A percentile compares a stretch with the other conserved stretches of the same genome.
phyloP scores from a whole-genome alignment of 257 asterid genomes.

The Scutellaria galericulata region DNA sequence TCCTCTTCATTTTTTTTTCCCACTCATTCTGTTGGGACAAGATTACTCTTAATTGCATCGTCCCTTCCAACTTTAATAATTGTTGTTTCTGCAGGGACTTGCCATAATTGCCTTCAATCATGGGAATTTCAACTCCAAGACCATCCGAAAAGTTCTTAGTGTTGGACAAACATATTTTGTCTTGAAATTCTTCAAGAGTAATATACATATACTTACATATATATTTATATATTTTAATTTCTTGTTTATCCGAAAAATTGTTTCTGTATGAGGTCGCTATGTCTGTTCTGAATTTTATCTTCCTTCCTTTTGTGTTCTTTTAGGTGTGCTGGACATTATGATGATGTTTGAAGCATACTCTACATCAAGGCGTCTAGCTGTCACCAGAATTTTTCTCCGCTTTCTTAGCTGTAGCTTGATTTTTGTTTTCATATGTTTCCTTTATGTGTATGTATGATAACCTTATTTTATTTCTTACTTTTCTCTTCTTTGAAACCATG shows the following conservation, averaged over 20 bases:
- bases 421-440: conserved; percentile 83
- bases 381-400: conserved; percentile 84
- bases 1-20: too few species aligned
- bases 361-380: conserved; percentile 79
- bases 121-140: too few species aligned
- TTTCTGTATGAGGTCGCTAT: conserved; percentile 9
- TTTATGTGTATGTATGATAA: conserved; percentile 73
- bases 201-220: conserved; percentile 1
- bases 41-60: conserved; percentile 22
- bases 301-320: background rate
- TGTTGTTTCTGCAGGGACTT: too few species aligned
- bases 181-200: conserved; percentile 40
- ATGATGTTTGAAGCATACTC: conserved; percentile 99
- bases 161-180: too few species aligned
- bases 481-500: conserved; percentile 23
- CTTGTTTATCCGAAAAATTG: conserved; percentile 8
- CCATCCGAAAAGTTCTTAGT: too few species aligned
- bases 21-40: conserved; percentile 20
- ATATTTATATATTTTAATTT: conserved; percentile 18
- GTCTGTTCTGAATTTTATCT: conserved; percentile 14
- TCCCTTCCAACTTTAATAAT: background rate
- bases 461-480: conserved; percentile 24
- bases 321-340: conserved; percentile 85
- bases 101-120: too few species aligned
- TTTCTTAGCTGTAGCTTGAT: conserved; percentile 63